Conservation (phyloP, 371 early-diverging fungal species). For the Saksenaea oblongispora region DNA sequence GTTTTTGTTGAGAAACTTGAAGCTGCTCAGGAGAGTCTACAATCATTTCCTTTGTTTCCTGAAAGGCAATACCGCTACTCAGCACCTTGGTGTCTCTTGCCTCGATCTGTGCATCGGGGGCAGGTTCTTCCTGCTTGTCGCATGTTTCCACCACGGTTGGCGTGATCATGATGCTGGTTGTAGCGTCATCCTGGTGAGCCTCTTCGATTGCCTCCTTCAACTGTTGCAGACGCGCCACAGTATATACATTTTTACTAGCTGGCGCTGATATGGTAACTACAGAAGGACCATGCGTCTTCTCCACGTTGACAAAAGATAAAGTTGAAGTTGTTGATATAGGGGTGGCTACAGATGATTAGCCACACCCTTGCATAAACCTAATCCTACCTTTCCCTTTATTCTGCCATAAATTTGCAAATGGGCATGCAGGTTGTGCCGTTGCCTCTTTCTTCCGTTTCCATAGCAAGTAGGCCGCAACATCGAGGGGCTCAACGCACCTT, state of each 20-base stretch:
- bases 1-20: constrained; percentile 14
- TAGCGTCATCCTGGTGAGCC: constrained; percentile 12
- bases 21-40: constrained; percentile 6
- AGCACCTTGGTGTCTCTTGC: constrained; percentile 23
- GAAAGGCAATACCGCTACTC: constrained; percentile 34
- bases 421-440: constrained; percentile 47
- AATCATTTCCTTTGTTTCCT: constrained; percentile 23
- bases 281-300: constrained; percentile 25
- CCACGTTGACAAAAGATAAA: constrained; percentile 17
- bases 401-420: constrained; percentile 65
- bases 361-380: background rate
- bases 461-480: constrained; percentile 42
- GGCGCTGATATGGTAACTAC: constrained; percentile 36
- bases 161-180: constrained; percentile 29
- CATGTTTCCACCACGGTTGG: constrained; percentile 20
- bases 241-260: constrained; percentile 28
- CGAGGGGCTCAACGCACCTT: constrained; percentile 51
- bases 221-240: constrained; percentile 24
- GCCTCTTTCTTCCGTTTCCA: constrained; percentile 50
- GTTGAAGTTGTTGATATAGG: constrained; percentile 20
- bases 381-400: constrained; percentile 44
- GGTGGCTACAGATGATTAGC: background rate
- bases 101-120: constrained; percentile 13
- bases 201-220: constrained; percentile 10
- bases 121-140: background rate